Conservation (phyloP, 768 basidiomycete genomes). For the Russula sp. region DNA sequence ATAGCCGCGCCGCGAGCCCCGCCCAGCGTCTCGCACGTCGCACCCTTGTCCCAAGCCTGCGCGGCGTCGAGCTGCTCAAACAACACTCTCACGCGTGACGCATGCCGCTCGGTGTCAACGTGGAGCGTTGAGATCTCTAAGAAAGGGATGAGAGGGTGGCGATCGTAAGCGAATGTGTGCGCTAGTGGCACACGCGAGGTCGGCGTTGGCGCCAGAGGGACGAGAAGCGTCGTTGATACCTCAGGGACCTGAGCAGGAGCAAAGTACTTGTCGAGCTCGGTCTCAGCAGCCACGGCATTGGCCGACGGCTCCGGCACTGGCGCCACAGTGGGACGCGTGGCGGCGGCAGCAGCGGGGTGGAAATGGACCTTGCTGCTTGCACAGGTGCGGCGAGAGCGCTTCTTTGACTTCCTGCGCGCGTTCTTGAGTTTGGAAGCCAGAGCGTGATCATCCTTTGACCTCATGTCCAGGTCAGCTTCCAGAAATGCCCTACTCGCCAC, state of each 20-base stretch:
- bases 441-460: slow-evolving; percentile 39
- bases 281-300: slow-evolving; percentile 25
- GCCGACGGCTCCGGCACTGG: neutral
- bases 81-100: slow-evolving; percentile 56
- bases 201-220: slow-evolving; percentile 73
- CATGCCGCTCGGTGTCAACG: slow-evolving; percentile 45
- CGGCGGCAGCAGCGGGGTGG: slow-evolving; percentile 20
- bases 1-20: slow-evolving; percentile 55
- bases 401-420: slow-evolving; percentile 22
- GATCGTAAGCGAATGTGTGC: slow-evolving; percentile 21
- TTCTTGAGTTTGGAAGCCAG: slow-evolving; percentile 24
- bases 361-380: slow-evolving; percentile 21
- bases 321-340: slow-evolving; percentile 19
- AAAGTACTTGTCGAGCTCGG: slow-evolving; percentile 60
- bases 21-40: slow-evolving; percentile 56
- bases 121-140: slow-evolving; percentile 46
- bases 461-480: slow-evolving; percentile 64
- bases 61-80: slow-evolving; percentile 66
- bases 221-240: slow-evolving; percentile 60
- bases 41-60: slow-evolving; percentile 58
- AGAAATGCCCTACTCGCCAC: slow-evolving; percentile 66
- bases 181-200: slow-evolving; percentile 55
- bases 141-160: slow-evolving; percentile 45
- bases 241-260: slow-evolving; percentile 28
- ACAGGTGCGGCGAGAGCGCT: slow-evolving; percentile 25